Evolutionary conservation across 2,329 filamentous ascomycete genomes (phyloP).

Genomic region (Penicillium digitatum): DNA sequence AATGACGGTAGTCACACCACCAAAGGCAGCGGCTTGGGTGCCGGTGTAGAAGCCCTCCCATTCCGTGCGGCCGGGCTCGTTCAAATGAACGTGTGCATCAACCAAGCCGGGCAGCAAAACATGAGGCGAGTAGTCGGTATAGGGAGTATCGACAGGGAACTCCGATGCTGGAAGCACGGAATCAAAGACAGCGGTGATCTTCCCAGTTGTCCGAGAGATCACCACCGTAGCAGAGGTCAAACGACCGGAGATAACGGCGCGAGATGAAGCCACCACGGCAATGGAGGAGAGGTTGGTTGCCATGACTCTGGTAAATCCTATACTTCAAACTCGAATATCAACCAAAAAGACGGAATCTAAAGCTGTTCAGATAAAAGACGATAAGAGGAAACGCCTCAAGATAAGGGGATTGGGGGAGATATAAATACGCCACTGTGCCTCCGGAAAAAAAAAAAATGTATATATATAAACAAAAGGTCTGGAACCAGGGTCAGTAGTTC

Average conservation of each 20-base stretch:
- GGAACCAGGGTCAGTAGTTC: background rate
- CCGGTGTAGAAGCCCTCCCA: conserved; percentile 98
- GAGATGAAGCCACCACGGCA: conserved; percentile 76
- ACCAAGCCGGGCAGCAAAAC: conserved; percentile 87
- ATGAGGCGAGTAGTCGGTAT: conserved; percentile 79
- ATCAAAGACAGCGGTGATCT: conserved; percentile 72
- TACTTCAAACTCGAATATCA: background rate
- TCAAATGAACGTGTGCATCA: conserved; percentile 95
- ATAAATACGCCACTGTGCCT: background rate
- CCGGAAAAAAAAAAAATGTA: background rate
- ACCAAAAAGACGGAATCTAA: background rate
- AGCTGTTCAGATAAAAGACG: background rate
- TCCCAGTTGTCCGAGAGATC: conserved; percentile 73
- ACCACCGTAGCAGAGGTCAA: conserved; percentile 79
- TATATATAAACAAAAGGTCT: too few species aligned
- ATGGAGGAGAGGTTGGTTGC: conserved; percentile 46
- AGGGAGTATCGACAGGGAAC: conserved; percentile 69
- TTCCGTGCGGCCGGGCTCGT: conserved; percentile 93
- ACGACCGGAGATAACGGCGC: conserved; percentile 72
- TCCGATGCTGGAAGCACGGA: conserved; percentile 68
- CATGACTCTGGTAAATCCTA: conserved; percentile 9
- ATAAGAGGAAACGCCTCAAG: background rate
- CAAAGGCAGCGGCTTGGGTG: conserved; percentile 87
- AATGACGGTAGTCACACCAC: conserved; percentile 91
- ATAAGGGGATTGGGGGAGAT: conserved; percentile 1